Base-by-base conservation (phyloP, 2,329 filamentous ascomycete genomes). In the Ophiocordyceps camponoti-rufipedis region DNA sequence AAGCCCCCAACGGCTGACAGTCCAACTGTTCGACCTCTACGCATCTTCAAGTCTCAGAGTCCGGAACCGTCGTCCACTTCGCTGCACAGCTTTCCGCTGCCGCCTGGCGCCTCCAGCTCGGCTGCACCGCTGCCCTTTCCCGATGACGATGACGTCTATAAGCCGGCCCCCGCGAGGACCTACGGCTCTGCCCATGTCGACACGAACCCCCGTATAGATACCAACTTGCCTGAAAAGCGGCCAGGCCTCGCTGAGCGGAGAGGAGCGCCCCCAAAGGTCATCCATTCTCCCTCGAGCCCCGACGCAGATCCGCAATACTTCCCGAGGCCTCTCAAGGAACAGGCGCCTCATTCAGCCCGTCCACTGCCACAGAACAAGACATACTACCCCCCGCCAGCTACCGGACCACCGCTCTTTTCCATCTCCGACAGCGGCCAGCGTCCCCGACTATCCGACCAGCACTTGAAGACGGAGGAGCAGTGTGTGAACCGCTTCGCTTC, bases 241-340 rank as follows among this genome's bases (percentile, higher is more conserved):
- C 76, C 76, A 41, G 74, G 76, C 43, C 68, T 94, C 48, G 86
- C 85, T 16, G 86, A 94, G 65, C 73, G 88, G 52, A 75, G 88
- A 55, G 85, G 84, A 23, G 80, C 82, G n/a, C 79, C 73, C 8
- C 85, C 86, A 23, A 88, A 85, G 57, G 82, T 86, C 43, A 69
- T 94, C 44, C 82, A 86, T 47, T 86, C 88, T 50, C 88, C 87
- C 1, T 79, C 82, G 16, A 86, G 82, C 41, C 82, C 84, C 18
- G 81, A 82, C 49, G 69, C 71, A 23, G 84, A 91, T 50, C 80
- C 86, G 46, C 82, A 77, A n/a, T 66, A 94, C 45, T 93, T 93
- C 60, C 82, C 85, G 49, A 79, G 78, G 54, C 74, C 74, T 7
- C 54, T 77, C 44, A 62, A 62, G 61, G 64, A 62, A 49, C 64